Percentiles rank a stretch among this genome's conserved stretches.
Conservation (phyloP, 1,284 basidiomycete species). For the Leucoagaricus sp. region DNA sequence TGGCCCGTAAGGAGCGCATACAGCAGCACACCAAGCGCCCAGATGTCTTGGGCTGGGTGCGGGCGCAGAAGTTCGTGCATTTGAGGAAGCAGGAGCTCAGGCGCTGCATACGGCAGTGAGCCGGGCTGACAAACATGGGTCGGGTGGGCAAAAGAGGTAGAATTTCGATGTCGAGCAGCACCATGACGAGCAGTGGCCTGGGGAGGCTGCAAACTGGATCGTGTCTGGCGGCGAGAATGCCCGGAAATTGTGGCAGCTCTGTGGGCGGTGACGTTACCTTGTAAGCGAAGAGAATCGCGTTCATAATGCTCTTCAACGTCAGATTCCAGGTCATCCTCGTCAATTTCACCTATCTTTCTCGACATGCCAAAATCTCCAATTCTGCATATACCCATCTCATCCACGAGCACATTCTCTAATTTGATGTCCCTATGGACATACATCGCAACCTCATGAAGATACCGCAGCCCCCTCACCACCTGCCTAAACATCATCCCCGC, state of each 20-base stretch:
- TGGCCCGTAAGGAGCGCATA: slow-evolving; percentile 80
- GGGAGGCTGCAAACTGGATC: slow-evolving; percentile 15
- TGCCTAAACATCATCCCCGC: slow-evolving; percentile 90
- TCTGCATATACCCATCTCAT: slow-evolving; percentile 79
- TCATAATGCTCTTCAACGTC: slow-evolving; percentile 29
- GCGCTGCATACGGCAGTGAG: slow-evolving; percentile 88
- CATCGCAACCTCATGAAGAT: slow-evolving; percentile 79
- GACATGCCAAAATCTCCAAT: slow-evolving; percentile 88
- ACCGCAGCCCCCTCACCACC: slow-evolving; percentile 83
- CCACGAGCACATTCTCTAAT: slow-evolving; percentile 94
- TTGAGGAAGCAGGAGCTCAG: slow-evolving; percentile 46
- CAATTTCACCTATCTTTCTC: slow-evolving; percentile 56
- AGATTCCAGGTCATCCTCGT: slow-evolving; percentile 37
- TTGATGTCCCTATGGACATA: slow-evolving; percentile 94
- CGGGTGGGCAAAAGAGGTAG: slow-evolving; percentile 45
- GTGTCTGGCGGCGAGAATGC: slow-evolving; percentile 25
- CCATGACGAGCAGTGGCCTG: slow-evolving; percentile 31
- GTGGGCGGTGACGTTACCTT: slow-evolving; percentile 27
- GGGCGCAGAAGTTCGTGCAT: slow-evolving; percentile 31
- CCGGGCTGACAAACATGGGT: slow-evolving; percentile 63
- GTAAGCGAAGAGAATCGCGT: slow-evolving; percentile 14
- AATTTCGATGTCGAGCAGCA: slow-evolving; percentile 57
- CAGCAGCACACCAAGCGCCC: slow-evolving; percentile 89
- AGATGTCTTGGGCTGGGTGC: slow-evolving; percentile 85
- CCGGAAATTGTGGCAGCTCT: slow-evolving; percentile 39